A percentile compares a stretch with the other conserved stretches of the same genome.
Evolutionary conservation across 306 rosid species (phyloP).

Genomic region (Quercus rubra): DNA sequence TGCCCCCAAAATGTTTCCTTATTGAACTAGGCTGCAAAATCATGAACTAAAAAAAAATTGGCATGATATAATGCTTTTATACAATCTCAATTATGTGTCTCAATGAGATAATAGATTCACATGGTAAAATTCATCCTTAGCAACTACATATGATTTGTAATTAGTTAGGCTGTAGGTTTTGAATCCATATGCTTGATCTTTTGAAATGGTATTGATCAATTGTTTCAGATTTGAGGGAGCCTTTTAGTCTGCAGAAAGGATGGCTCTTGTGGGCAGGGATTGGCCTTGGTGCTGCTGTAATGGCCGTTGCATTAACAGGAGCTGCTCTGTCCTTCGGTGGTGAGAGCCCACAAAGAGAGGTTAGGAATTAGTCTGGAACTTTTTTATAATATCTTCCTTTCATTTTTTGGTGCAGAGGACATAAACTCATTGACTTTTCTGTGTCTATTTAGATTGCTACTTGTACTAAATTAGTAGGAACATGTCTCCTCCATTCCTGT

Average conservation of each 20-base stretch:
- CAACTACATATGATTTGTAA: background rate
- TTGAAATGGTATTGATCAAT: constrained; percentile 11
- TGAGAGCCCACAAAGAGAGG: constrained; percentile 87
- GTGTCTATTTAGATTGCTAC: background rate
- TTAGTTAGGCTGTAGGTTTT: constrained; percentile 11
- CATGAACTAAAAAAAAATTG: background rate
- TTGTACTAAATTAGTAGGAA: background rate
- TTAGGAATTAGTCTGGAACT: constrained; percentile 22
- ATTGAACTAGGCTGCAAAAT: background rate
- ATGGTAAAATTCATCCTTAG: background rate
- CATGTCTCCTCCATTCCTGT: background rate
- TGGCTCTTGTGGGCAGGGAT: constrained; percentile 98
- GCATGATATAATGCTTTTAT: background rate
- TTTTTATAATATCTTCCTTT: background rate
- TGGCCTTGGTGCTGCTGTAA: constrained; percentile 81
- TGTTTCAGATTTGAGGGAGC: constrained; percentile 75
- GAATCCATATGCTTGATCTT: background rate
- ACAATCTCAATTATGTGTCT: background rate
- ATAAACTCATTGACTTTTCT: background rate
- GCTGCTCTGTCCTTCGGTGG: constrained; percentile 54
- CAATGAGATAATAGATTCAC: background rate
- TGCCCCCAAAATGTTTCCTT: background rate
- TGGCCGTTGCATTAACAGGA: constrained; percentile 71
- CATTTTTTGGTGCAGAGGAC: background rate
- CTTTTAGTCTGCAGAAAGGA: constrained; percentile 77